phyloP scores from a whole-genome alignment of 305 asterid species.

The Stenogyne calaminthoides region DNA sequence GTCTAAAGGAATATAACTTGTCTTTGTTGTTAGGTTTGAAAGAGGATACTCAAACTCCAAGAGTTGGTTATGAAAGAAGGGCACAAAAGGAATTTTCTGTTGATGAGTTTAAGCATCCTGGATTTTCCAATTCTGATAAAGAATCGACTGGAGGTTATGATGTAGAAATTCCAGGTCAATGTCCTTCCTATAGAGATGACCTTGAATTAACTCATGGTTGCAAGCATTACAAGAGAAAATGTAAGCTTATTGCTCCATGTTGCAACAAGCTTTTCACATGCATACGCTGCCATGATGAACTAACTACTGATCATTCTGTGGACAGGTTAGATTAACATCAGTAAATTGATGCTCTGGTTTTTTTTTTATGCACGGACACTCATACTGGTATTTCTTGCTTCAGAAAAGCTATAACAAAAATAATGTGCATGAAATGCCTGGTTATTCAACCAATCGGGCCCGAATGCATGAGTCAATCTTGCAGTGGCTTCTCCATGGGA shows the following conservation, averaged over 20 bases:
- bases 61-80: too few species aligned
- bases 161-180: conserved; percentile 64
- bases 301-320: conserved; percentile 63
- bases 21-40: neutral
- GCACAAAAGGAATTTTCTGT: too few species aligned
- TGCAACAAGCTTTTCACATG: conserved; percentile 81
- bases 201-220: conserved; percentile 61
- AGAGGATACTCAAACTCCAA: too few species aligned
- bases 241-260: conserved; percentile 80
- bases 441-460: conserved; percentile 65
- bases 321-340: conserved; percentile 61
- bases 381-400: conserved; percentile 39
- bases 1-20: conserved; percentile 45
- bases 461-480: conserved; percentile 54
- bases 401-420: conserved; percentile 68
- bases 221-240: conserved; percentile 77
- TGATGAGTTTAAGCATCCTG: too few species aligned
- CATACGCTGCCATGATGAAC: conserved; percentile 91
- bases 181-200: conserved; percentile 68
- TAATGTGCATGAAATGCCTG: conserved; percentile 93
- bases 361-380: conserved; percentile 18
- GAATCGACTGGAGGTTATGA: neutral
- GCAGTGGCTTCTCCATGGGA: conserved; percentile 75
- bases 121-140: too few species aligned
- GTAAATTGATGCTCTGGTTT: conserved; percentile 19